Evolutionary conservation across 805 yeast genomes (phyloP).

Genomic region (Metschnikowia arizonensis): DNA sequence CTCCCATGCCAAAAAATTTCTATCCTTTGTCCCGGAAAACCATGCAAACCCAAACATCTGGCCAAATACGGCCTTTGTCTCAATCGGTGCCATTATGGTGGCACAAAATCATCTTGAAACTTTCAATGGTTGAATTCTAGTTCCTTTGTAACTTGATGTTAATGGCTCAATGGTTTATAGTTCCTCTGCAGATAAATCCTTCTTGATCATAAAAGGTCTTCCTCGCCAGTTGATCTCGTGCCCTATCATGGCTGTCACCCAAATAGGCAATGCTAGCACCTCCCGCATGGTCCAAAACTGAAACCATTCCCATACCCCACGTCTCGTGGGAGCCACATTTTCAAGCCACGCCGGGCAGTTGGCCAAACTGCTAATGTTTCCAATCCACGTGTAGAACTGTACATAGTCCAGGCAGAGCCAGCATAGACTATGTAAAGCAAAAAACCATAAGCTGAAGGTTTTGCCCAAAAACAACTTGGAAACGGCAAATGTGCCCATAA

Average conservation of each 20-base stretch:
- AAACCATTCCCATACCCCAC: conserved; percentile 25
- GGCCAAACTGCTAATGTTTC: conserved; percentile 15
- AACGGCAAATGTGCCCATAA: conserved; percentile 59
- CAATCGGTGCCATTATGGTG: too few relatives aligned
- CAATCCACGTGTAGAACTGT: conserved; percentile 49
- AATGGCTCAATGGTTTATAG: too few relatives aligned
- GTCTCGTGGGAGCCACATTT: conserved; percentile 16
- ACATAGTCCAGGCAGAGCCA: conserved; percentile 67
- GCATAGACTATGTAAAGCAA: conserved; percentile 48
- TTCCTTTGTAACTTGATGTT: too few relatives aligned
- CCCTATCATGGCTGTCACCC: conserved; percentile 79
- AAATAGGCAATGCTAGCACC: conserved; percentile 71
- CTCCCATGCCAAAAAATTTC: too few relatives aligned
- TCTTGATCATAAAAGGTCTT: conserved; percentile 64
- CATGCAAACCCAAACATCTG: too few relatives aligned
- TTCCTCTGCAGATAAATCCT: conserved; percentile 76
- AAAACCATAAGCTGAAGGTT: conserved; percentile 34
- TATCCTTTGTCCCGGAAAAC: too few relatives aligned
- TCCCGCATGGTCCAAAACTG: conserved; percentile 66
- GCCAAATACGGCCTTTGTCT: too few relatives aligned
- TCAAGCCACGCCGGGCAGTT: conserved; percentile 14
- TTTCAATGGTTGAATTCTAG: too few relatives aligned
- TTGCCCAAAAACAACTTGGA: conserved; percentile 37
- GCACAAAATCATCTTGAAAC: too few relatives aligned
- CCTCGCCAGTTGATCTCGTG: conserved; percentile 77